phyloP scores from a whole-genome alignment of 768 basidiomycete species.

The Leccinum longicurvipes region DNA sequence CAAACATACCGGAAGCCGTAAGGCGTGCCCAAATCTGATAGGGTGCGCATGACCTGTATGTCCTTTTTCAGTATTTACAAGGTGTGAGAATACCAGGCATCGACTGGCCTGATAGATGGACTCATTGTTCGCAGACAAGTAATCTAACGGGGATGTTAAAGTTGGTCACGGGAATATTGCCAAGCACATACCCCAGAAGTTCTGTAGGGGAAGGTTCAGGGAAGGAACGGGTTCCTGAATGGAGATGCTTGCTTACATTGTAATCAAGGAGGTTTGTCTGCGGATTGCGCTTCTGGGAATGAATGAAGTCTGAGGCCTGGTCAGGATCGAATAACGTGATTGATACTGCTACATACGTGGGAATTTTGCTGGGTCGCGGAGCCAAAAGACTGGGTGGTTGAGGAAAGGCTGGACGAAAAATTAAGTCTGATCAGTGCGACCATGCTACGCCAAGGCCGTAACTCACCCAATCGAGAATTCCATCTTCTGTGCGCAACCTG shows the following conservation, averaged over 20 bases:
- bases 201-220: constrained; percentile 4
- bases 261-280: constrained; percentile 47
- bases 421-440: not conserved
- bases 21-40: constrained; percentile 59
- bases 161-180: not conserved
- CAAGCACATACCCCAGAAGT: constrained; percentile 17
- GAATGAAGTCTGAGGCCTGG: constrained; percentile 29
- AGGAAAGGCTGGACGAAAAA: constrained; percentile 26
- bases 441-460: constrained; percentile 10
- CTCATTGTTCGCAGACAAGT: constrained; percentile 45
- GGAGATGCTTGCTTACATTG: constrained; percentile 20
- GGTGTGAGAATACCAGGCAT: not conserved
- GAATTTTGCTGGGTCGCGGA: constrained; percentile 47
- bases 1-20: constrained; percentile 38
- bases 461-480: constrained; percentile 37
- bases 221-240: not conserved
- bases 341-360: constrained; percentile 31
- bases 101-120: constrained; percentile 37
- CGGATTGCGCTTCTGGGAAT: constrained; percentile 45
- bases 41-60: constrained; percentile 42
- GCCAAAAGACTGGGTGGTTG: constrained; percentile 48
- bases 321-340: not conserved
- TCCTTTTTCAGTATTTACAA: not conserved
- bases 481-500: constrained; percentile 37
- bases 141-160: constrained; percentile 33